phyloP scores from a whole-genome alignment of 2,329 filamentous ascomycete genomes.

The Fusarium buxicola region DNA sequence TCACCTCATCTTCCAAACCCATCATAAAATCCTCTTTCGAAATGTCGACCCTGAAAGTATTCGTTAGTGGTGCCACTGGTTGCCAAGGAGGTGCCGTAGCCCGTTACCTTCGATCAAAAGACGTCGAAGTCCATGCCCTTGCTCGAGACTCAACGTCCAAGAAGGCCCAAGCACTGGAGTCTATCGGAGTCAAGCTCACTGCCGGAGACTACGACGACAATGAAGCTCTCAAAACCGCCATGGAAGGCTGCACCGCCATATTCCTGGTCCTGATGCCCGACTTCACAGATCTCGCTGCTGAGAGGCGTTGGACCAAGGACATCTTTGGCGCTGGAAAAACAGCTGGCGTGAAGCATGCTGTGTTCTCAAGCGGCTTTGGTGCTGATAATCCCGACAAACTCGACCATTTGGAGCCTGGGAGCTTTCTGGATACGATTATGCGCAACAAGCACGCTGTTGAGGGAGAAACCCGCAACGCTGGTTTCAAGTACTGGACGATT shows the following conservation, averaged over 20 bases:
- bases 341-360: conserved; percentile 52
- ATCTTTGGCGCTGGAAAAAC: conserved; percentile 54
- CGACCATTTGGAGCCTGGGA: conserved; percentile 42
- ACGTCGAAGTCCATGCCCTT: conserved; percentile 50
- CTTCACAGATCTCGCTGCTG: conserved; percentile 47
- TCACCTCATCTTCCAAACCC: neutral
- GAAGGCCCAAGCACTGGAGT: conserved; percentile 45
- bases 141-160: conserved; percentile 48
- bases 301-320: conserved; percentile 46
- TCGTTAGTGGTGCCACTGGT: conserved; percentile 56
- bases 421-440: conserved; percentile 47
- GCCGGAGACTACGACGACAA: conserved; percentile 51
- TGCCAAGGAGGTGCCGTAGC: conserved; percentile 53
- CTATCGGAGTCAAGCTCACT: conserved; percentile 50
- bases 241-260: conserved; percentile 47
- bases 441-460: conserved; percentile 58
- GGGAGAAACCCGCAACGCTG: conserved; percentile 48
- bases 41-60: conserved; percentile 50
- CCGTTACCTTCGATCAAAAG: conserved; percentile 48
- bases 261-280: conserved; percentile 52
- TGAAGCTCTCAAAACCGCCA: conserved; percentile 44
- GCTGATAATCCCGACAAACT: conserved; percentile 47
- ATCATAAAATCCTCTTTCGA: conserved; percentile 29
- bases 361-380: conserved; percentile 52
- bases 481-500: conserved; percentile 60